Conservation (phyloP, 768 basidiomycete genomes). For the Podaxis rugospora region DNA sequence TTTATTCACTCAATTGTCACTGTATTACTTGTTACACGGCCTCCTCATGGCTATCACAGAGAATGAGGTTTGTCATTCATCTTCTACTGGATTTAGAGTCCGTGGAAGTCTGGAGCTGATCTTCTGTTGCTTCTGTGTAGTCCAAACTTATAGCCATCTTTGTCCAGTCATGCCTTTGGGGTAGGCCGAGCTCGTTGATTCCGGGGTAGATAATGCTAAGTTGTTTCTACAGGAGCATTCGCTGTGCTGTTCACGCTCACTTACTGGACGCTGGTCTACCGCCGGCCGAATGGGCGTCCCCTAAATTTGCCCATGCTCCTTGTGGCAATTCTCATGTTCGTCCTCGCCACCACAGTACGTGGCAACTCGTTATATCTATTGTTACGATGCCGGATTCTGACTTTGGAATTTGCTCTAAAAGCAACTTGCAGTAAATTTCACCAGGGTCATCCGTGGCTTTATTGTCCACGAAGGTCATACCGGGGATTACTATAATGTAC, state of each 20-base stretch:
- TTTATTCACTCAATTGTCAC: neutral
- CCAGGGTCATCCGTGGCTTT: slow-evolving; percentile 32
- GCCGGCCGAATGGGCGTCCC: slow-evolving; percentile 20
- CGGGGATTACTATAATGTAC: slow-evolving; percentile 26
- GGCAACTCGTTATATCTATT: neutral
- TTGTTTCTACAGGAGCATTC: slow-evolving; percentile 20
- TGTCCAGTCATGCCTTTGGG: slow-evolving; percentile 23
- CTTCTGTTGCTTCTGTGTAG: slow-evolving; percentile 1
- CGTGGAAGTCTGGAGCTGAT: neutral
- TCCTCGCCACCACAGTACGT: slow-evolving; percentile 27
- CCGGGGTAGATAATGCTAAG: slow-evolving; percentile 4
- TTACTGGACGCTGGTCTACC: slow-evolving; percentile 24
- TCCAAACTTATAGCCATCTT: slow-evolving; percentile 24
- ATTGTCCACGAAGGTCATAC: slow-evolving; percentile 24
- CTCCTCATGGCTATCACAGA: slow-evolving; percentile 11
- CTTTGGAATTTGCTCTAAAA: slow-evolving; percentile 7
- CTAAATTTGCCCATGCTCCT: slow-evolving; percentile 27
- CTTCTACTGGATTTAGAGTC: neutral
- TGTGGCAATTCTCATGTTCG: slow-evolving; percentile 27
- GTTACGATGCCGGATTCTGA: neutral
- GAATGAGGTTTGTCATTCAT: slow-evolving; percentile 12
- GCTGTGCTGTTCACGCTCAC: slow-evolving; percentile 25
- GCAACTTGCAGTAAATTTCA: slow-evolving; percentile 33
- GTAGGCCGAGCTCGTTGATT: neutral
- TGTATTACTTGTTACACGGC: neutral